These are phyloP conservation scores for Austropuccinia psidii DNA, from an alignment of 1,284 basidiomycete genomes.

Conservation along the genomic window DNA sequence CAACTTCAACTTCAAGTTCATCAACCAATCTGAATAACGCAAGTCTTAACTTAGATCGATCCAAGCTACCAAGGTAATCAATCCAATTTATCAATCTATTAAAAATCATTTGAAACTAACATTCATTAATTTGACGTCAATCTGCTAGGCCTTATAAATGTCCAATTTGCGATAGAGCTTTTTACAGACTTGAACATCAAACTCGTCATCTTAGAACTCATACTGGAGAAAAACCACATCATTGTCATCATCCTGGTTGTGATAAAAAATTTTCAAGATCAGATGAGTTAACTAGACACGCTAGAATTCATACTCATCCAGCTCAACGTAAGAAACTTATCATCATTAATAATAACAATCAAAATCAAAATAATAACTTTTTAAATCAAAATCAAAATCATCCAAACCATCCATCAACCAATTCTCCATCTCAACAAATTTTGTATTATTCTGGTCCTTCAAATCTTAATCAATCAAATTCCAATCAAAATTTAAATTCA, in stretches of 20 bases:
- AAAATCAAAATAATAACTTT: not conserved
- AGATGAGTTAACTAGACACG: constrained; percentile 92
- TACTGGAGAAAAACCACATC: constrained; percentile 37
- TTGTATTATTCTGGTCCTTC: too few species aligned
- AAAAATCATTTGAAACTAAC: too few species aligned
- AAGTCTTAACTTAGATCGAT: too few species aligned
- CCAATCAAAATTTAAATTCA: not conserved
- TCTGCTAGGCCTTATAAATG: constrained; percentile 76
- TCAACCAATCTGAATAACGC: too few species aligned
- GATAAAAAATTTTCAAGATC: constrained; percentile 93
- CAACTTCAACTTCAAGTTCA: too few species aligned
- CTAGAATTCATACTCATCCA: constrained; percentile 70
- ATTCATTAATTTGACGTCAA: not conserved
- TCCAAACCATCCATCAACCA: not conserved
- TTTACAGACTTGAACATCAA: constrained; percentile 86
- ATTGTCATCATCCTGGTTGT: constrained; percentile 52
- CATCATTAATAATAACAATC: not conserved
- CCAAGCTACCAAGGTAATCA: too few species aligned
- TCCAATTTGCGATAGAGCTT: constrained; percentile 80
- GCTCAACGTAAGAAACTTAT: constrained; percentile 39
- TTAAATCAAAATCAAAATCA: not conserved
- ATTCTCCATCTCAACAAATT: not conserved
- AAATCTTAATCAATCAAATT: not conserved
- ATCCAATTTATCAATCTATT: too few species aligned
- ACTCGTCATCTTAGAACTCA: constrained; percentile 51